A percentile compares a stretch with the other conserved stretches of the same genome.
phyloP scores from a whole-genome alignment of 2,329 filamentous ascomycete genomes.

The Sporothrix protearum region DNA sequence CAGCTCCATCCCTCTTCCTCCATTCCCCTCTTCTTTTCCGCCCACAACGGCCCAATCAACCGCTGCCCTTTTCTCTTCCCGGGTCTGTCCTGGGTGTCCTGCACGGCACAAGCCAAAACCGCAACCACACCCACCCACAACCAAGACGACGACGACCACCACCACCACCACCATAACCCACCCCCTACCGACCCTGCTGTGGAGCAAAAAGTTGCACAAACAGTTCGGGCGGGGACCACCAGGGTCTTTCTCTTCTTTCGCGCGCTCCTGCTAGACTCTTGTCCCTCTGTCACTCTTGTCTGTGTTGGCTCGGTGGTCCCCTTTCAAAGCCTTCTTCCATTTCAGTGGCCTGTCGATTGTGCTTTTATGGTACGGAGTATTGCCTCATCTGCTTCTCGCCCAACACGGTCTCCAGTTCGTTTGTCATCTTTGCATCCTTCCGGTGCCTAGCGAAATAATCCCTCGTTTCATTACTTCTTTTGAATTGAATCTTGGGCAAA shows the following conservation, averaged over 20 bases:
- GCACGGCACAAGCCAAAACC: conserved; percentile 22
- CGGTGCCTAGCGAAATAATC: not conserved
- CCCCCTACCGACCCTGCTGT: conserved; percentile 6
- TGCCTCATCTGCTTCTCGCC: not conserved
- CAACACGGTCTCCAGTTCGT: not conserved
- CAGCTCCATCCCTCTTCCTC: conserved; percentile 7
- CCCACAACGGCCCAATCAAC: conserved; percentile 19
- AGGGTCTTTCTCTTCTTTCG: conserved; percentile 4
- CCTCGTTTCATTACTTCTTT: not conserved
- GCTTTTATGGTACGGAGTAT: not conserved
- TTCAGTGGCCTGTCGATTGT: conserved; percentile 5
- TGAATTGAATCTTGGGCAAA: not conserved
- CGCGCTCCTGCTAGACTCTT: not conserved
- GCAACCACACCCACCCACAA: conserved; percentile 14
- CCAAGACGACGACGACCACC: not conserved
- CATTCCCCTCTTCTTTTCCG: conserved; percentile 14
- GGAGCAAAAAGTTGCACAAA: conserved; percentile 3
- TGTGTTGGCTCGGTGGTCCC: not conserved
- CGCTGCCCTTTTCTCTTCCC: not conserved
- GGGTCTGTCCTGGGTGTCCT: conserved; percentile 9
- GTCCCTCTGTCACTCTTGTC: not conserved
- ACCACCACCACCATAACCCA: not conserved
- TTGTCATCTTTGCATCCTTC: conserved; percentile 7
- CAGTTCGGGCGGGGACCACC: conserved; percentile 24
- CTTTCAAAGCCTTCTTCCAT: not conserved